Conservation (phyloP, 1,284 basidiomycete genomes). For the Puccinia triticina region DNA sequence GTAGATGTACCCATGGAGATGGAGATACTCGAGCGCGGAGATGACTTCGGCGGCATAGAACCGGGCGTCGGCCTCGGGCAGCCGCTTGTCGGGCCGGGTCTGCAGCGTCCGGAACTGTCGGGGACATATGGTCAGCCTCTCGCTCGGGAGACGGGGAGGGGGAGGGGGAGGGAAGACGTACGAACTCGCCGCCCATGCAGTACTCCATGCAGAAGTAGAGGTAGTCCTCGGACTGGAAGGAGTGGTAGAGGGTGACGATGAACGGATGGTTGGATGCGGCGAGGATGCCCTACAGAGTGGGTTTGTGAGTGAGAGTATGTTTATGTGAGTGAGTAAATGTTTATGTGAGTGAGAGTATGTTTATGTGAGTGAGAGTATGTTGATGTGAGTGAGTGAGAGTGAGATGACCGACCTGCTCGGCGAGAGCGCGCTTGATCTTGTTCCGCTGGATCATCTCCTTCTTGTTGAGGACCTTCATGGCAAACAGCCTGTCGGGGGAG, state of each 20-base stretch:
- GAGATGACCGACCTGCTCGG: slow-evolving; percentile 69
- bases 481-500: slow-evolving; percentile 33
- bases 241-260: slow-evolving; percentile 95
- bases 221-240: slow-evolving; percentile 95
- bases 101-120: slow-evolving; percentile 82
- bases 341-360: too few species aligned
- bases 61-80: slow-evolving; percentile 89
- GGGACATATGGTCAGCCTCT: too few species aligned
- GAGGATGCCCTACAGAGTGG: slow-evolving; percentile 87
- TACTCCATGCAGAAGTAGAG: slow-evolving; percentile 73
- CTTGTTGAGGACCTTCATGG: slow-evolving; percentile 79
- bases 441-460: slow-evolving; percentile 98
- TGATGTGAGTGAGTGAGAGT: background rate
- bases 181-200: slow-evolving; percentile 50
- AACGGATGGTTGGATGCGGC: slow-evolving; percentile 96
- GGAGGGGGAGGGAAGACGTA: background rate
- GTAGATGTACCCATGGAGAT: slow-evolving; percentile 99
- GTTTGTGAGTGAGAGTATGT: background rate
- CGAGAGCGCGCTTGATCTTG: slow-evolving; percentile 94
- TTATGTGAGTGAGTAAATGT: background rate
- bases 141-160: too few species aligned
- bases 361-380: background rate
- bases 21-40: slow-evolving; percentile 95
- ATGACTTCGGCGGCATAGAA: slow-evolving; percentile 99
- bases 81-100: slow-evolving; percentile 90